Conservation (phyloP, 176 grass and related monocot genomes). For the Calamus simplicifolius region DNA sequence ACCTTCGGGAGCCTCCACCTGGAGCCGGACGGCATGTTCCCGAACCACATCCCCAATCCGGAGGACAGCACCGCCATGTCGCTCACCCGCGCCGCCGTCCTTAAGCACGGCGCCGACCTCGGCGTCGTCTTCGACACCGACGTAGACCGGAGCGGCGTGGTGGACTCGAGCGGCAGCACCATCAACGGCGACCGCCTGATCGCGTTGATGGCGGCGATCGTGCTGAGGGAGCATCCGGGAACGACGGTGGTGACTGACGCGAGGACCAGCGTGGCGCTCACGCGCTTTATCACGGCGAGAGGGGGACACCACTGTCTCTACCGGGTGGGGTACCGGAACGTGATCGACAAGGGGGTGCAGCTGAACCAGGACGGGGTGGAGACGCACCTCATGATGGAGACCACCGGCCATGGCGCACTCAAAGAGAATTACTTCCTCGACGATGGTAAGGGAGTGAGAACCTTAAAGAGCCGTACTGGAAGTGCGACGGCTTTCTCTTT, state of each 20-base stretch:
- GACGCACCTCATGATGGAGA: slow-evolving; percentile 90
- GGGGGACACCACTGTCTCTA: slow-evolving; percentile 72
- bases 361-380: slow-evolving; percentile 65
- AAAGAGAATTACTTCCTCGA: slow-evolving; percentile 84
- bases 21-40: slow-evolving; percentile 69
- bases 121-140: slow-evolving; percentile 86
- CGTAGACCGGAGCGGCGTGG: slow-evolving; percentile 80
- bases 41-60: slow-evolving; percentile 79
- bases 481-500: too few relatives aligned
- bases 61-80: slow-evolving; percentile 70
- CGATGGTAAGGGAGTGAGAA: slow-evolving; percentile 25
- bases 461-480: too few relatives aligned
- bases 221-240: slow-evolving; percentile 57
- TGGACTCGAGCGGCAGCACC: slow-evolving; percentile 29
- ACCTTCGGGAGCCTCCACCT: slow-evolving; percentile 71
- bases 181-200: slow-evolving; percentile 80
- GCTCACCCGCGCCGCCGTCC: slow-evolving; percentile 42
- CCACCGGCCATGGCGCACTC: slow-evolving; percentile 66
- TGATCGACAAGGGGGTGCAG: slow-evolving; percentile 66
- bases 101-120: slow-evolving; percentile 46
- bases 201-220: slow-evolving; percentile 68
- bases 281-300: slow-evolving; percentile 47
- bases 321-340: slow-evolving; percentile 78
- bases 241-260: slow-evolving; percentile 70
- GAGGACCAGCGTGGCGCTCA: slow-evolving; percentile 49